Percentiles rank a stretch among this genome's conserved stretches.
phyloP scores from a whole-genome alignment of 371 early-diverging fungal genomes.

The Apophysomyces elegans region DNA sequence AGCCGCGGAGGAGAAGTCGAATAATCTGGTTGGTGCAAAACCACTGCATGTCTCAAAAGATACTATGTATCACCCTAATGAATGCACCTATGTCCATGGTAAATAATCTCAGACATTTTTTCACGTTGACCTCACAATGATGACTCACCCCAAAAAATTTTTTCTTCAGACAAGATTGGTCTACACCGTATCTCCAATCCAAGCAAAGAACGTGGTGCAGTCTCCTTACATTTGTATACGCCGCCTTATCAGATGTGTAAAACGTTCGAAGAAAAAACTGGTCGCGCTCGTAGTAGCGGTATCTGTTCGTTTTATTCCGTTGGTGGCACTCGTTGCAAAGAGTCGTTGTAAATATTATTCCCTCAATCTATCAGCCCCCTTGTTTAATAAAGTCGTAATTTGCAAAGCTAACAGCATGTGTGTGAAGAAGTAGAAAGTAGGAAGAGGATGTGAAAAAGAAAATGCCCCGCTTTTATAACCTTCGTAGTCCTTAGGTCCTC shows the following conservation, averaged over 20 bases:
- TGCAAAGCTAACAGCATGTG: neutral
- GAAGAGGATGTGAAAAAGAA: neutral
- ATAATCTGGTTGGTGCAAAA: slow-evolving; percentile 2
- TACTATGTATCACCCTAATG: slow-evolving; percentile 59
- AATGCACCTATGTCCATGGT: slow-evolving; percentile 91
- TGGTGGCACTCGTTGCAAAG: slow-evolving; percentile 48
- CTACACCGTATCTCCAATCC: slow-evolving; percentile 88
- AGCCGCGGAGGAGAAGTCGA: slow-evolving; percentile 21
- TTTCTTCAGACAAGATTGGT: slow-evolving; percentile 74
- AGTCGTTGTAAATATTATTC: slow-evolving; percentile 9
- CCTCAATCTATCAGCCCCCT: neutral
- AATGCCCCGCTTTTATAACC: neutral
- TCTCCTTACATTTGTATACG: slow-evolving; percentile 92
- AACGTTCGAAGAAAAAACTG: slow-evolving; percentile 82
- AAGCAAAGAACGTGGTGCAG: slow-evolving; percentile 58
- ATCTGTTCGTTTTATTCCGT: slow-evolving; percentile 72
- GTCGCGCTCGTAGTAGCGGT: slow-evolving; percentile 70
- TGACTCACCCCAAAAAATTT: neutral
- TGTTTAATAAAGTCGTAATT: slow-evolving; percentile 4
- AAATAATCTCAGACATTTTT: slow-evolving; percentile 21
- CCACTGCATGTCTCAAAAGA: slow-evolving; percentile 34
- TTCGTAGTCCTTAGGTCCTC: slow-evolving; percentile 3
- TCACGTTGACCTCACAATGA: neutral
- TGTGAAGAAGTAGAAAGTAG: slow-evolving; percentile 6
- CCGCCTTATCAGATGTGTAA: slow-evolving; percentile 88